Evolutionary conservation across 2,329 filamentous ascomycete genomes (phyloP).

Genomic region (Xylariales sp.): DNA sequence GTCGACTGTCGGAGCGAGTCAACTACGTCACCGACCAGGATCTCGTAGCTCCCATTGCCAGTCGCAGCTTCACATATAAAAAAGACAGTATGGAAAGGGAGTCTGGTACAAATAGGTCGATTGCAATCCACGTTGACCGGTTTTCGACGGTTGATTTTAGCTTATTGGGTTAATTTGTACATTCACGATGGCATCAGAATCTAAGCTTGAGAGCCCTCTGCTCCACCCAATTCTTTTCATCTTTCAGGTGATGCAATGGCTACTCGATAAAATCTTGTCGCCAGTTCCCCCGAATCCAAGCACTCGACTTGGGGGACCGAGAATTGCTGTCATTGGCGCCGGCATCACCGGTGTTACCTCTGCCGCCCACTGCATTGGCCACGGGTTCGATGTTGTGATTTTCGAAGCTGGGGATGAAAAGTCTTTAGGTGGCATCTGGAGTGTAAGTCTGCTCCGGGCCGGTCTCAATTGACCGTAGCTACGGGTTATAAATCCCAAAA

Average conservation of each 20-base stretch:
- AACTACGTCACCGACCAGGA: too few species aligned
- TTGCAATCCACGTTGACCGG: too few species aligned
- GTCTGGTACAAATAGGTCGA: too few species aligned
- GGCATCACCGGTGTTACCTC: slow-evolving; percentile 73
- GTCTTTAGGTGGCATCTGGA: slow-evolving; percentile 76
- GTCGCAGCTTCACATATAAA: too few species aligned
- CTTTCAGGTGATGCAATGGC: slow-evolving; percentile 62
- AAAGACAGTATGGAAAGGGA: too few species aligned
- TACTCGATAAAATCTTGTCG: slow-evolving; percentile 61
- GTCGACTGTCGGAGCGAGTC: too few species aligned
- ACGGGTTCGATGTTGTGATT: slow-evolving; percentile 77
- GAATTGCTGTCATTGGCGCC: slow-evolving; percentile 65
- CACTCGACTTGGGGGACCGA: slow-evolving; percentile 54
- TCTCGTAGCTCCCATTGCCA: too few species aligned
- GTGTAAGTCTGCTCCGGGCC: slow-evolving; percentile 46
- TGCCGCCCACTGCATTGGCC: slow-evolving; percentile 77
- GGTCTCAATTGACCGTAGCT: too few species aligned
- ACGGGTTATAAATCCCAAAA: slow-evolving; percentile 2
- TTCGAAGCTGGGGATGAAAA: slow-evolving; percentile 69
- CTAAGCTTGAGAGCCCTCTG: slow-evolving; percentile 32
- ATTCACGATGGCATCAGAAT: slow-evolving; percentile 12
- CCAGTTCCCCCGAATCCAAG: slow-evolving; percentile 62
- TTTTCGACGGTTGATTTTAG: too few species aligned
- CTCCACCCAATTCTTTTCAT: slow-evolving; percentile 55
- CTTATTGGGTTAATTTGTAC: too few species aligned